These are phyloP conservation scores for Hordeum vulgare DNA, from an alignment of 176 grass and related monocot genomes.

Conservation along the genomic window DNA sequence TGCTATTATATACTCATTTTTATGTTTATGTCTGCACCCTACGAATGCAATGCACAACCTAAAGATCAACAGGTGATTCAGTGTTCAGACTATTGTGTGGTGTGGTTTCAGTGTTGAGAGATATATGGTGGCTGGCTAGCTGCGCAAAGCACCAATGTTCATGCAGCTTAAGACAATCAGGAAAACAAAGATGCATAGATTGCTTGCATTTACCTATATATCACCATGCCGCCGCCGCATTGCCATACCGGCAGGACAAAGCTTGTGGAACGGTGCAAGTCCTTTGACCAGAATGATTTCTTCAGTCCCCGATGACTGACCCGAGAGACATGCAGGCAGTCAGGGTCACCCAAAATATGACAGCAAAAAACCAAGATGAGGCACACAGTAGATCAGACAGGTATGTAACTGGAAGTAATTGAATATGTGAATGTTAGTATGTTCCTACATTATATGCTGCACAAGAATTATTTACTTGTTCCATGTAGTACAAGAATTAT, in stretches of 20 bases:
- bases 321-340: neutral
- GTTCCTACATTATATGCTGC: neutral
- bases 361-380: neutral
- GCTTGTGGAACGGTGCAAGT: neutral
- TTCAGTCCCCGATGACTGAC: neutral
- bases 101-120: neutral
- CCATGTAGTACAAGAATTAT: neutral
- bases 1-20: too few species aligned
- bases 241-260: neutral
- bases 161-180: neutral
- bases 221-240: too few species aligned
- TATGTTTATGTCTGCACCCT: too few species aligned
- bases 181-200: neutral
- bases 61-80: neutral
- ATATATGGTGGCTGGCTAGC: too few species aligned
- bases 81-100: neutral
- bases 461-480: neutral
- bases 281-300: neutral
- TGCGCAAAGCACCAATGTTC: neutral
- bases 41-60: too few species aligned
- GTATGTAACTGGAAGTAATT: neutral
- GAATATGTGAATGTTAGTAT: neutral
- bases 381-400: neutral
- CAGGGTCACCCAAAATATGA: neutral
- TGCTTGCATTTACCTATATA: neutral